Percentiles rank a stretch among this genome's conserved stretches.
phyloP scores from a whole-genome alignment of 2,329 filamentous ascomycete genomes.

The Monosporascus sp. region DNA sequence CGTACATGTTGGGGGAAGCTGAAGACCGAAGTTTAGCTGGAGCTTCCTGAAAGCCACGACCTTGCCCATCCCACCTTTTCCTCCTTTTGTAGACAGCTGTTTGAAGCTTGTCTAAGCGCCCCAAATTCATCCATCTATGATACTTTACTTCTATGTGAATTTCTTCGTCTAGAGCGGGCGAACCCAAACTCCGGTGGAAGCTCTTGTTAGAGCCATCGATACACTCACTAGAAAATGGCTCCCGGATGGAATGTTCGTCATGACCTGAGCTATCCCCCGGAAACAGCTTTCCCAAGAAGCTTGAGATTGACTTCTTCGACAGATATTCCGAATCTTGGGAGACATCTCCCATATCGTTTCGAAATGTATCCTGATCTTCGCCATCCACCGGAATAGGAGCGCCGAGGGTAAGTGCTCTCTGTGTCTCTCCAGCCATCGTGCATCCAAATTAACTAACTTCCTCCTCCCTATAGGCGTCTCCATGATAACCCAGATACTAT shows the following conservation, averaged over 20 bases:
- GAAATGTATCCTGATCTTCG: slow-evolving; percentile 85
- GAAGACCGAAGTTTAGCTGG: too few relatives aligned
- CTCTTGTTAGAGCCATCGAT: not conserved
- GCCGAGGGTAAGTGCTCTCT: slow-evolving; percentile 59
- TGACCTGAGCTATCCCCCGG: not conserved
- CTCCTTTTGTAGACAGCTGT: too few relatives aligned
- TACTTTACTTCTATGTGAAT: slow-evolving; percentile 4
- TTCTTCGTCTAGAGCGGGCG: not conserved
- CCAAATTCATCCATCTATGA: too few relatives aligned
- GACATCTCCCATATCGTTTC: slow-evolving; percentile 81
- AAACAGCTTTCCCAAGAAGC: not conserved
- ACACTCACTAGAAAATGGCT: slow-evolving; percentile 12
- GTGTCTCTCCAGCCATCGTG: not conserved
- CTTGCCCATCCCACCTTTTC: too few relatives aligned
- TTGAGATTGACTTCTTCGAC: slow-evolving; percentile 1
- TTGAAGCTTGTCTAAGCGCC: too few relatives aligned
- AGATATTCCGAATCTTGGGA: slow-evolving; percentile 70
- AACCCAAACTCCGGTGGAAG: not conserved
- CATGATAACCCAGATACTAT: slow-evolving; percentile 84
- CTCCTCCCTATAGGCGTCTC: slow-evolving; percentile 61
- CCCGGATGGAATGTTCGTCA: slow-evolving; percentile 21
- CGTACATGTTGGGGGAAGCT: too few relatives aligned
- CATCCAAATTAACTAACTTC: not conserved
- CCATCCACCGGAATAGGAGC: slow-evolving; percentile 82
- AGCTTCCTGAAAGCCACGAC: too few relatives aligned